Evolutionary conservation across 1,284 basidiomycete genomes (phyloP), one percentile per base, ranked within the genome.

Genomic region (Irpex sp.): DNA sequence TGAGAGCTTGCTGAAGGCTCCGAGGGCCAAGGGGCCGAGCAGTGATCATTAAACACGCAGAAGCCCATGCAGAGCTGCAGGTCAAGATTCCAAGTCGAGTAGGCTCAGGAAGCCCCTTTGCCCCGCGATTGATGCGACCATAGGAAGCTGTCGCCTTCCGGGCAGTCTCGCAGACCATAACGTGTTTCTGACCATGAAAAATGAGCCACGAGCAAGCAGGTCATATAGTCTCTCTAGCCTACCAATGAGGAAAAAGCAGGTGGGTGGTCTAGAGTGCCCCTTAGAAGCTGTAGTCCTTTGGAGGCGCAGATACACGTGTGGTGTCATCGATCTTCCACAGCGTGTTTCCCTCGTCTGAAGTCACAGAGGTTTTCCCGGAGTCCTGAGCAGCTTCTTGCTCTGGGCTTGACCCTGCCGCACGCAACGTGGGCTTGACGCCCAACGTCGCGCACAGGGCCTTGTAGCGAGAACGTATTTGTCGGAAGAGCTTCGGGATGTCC

Each of bases 391-490:
- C 58, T 31, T 59, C 62, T 19, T 67, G 64, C 9, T 64, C 56
- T 38, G 61, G 51, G 34, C 64, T 59, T 38, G 66, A 61, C 15
- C 66, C 68, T 55, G 65, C 63, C 11, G 81, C 79, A 6, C 82
- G 78, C 34, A 90, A 65, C 38, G 83, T 83, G 0, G 93, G 89
- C 40, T 86, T 80, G 6, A 94, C 82, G 40, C 92, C 92, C n/a
- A 98, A 79, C 0, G 86, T 85, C 0, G 94, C 87, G 70, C 96
- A 98, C 19, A 95, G 84, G 0, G 89, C 83, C 69, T 91, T 91
- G 77, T 98, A 97, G 68, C 93, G 85, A 2, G 95, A 93, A 37
- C 94, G 86, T 66, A 97, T 96, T 67, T 92, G 88, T 49, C 88
- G 86, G 64, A 97, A 85, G 26, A 96, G 84, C 61, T 85, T 85